Evolutionary conservation across 1,284 basidiomycete species (phyloP).

Genomic region (Schizophyllum amplum): DNA sequence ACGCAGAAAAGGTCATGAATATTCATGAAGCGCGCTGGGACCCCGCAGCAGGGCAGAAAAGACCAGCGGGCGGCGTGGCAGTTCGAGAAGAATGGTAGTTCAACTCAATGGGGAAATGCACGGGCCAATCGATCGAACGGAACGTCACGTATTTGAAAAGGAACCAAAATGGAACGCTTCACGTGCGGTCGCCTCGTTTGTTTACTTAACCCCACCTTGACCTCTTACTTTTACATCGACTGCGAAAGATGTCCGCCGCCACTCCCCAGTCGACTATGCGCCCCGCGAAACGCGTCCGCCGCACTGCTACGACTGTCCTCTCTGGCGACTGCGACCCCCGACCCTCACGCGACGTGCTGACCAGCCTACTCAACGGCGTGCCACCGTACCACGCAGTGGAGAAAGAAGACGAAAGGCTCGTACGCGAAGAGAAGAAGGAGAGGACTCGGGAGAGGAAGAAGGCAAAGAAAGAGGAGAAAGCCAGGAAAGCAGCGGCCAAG

Average conservation of each 20-base stretch:
- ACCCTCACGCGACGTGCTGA: constrained; percentile 63
- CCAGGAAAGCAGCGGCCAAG: constrained; percentile 14
- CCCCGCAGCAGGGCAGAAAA: too few species aligned
- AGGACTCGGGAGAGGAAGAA: constrained; percentile 36
- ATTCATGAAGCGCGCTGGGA: too few species aligned
- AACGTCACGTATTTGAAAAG: too few species aligned
- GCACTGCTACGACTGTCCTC: constrained; percentile 66
- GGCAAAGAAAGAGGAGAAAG: constrained; percentile 27
- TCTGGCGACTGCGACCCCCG: constrained; percentile 63
- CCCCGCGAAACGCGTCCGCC: constrained; percentile 41
- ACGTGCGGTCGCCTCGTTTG: constrained; percentile 15
- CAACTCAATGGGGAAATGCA: too few species aligned
- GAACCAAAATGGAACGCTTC: too few species aligned
- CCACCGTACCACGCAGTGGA: constrained; percentile 54
- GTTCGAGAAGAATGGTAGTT: too few species aligned
- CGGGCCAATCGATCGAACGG: too few species aligned
- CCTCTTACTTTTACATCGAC: constrained; percentile 8
- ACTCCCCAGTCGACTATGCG: constrained; percentile 19
- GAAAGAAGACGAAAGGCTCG: constrained; percentile 43
- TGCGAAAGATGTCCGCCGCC: constrained; percentile 29
- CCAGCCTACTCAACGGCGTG: constrained; percentile 68
- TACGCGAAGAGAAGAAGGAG: constrained; percentile 46
- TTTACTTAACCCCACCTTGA: constrained; percentile 25
- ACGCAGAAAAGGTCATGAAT: too few species aligned
- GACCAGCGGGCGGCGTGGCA: too few species aligned